Base-by-base conservation (phyloP, 2,329 filamentous ascomycete genomes). In the Pyrenochaeta sp. region DNA sequence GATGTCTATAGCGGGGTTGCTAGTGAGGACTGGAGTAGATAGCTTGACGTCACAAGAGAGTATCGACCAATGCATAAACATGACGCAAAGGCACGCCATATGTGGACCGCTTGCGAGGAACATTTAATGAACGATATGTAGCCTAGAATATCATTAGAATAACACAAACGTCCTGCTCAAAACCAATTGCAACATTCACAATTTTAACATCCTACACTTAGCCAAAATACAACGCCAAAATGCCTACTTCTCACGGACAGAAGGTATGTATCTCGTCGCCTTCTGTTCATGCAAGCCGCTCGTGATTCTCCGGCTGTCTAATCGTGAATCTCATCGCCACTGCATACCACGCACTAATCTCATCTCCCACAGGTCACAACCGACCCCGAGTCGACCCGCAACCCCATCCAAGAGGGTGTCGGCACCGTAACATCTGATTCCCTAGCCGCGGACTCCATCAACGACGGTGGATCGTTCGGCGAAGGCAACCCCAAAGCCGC, bases 361-460 rank as follows among this genome's bases (percentile, higher is more conserved):
- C 15, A 36, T 22, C 22, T 15, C 28, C 7, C 2, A 4, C 39
- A 82, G 76, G 72, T 80, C 63, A 85, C 81, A 45, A 82, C 74
- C 46, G 85, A 86, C 71, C 80, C 83, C 51, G 71, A 74, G 58
- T 73, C 80, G 46, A 71, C 68, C 37, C 81, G 85, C 44, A 84
- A 86, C 28, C 58, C 62, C 19, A 84, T 82, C 57, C 74, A 80
- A 15, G 91, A 95, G 75, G 80, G 83, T 13, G 80, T 89, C 5
- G 92, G 92, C 51, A 69, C 82, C 27, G 83, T 94, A 1, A 79
- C 84, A 44, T 80, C 84, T 13, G 90, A 90, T 77, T 94, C 91
- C 6, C 87, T 96, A 5, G 92, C 92, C 10, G 89, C 87, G 57
- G 89, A 94, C 70, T 95, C 91, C 0, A 78, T 87, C 58, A 79